Conservation (phyloP, 2,329 filamentous ascomycete genomes). For the Fusarium liriodendri region DNA sequence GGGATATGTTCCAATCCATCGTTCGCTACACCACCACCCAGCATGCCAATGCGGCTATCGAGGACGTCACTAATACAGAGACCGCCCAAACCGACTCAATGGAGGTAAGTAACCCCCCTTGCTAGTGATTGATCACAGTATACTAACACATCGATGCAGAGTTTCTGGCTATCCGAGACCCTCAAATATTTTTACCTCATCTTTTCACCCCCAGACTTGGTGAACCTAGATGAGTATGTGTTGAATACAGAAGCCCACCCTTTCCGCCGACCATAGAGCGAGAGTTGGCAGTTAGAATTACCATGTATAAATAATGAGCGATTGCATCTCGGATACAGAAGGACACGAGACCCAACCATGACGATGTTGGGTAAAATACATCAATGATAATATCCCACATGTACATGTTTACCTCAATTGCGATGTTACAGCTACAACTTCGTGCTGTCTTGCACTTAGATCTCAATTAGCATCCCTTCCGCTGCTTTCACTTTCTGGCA, state of each 20-base stretch:
- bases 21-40: conserved; percentile 58
- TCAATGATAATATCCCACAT: background rate
- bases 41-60: conserved; percentile 60
- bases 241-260: conserved; percentile 67
- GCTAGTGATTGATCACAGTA: background rate
- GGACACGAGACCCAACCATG: background rate
- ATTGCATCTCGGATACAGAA: background rate
- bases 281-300: background rate
- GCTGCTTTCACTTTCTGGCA: background rate
- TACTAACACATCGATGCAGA: conserved; percentile 54
- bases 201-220: conserved; percentile 71
- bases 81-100: conserved; percentile 66
- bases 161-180: conserved; percentile 79
- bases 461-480: conserved; percentile 28
- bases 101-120: conserved; percentile 57
- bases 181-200: conserved; percentile 81
- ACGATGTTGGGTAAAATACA: background rate
- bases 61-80: conserved; percentile 52
- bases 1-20: conserved; percentile 64
- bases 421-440: background rate
- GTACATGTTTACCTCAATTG: background rate
- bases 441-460: background rate
- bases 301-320: background rate
- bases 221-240: conserved; percentile 76
- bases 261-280: conserved; percentile 38